Evolutionary conservation across 495 filamentous ascomycete genomes (phyloP).

Genomic region (Monascus purpureus): DNA sequence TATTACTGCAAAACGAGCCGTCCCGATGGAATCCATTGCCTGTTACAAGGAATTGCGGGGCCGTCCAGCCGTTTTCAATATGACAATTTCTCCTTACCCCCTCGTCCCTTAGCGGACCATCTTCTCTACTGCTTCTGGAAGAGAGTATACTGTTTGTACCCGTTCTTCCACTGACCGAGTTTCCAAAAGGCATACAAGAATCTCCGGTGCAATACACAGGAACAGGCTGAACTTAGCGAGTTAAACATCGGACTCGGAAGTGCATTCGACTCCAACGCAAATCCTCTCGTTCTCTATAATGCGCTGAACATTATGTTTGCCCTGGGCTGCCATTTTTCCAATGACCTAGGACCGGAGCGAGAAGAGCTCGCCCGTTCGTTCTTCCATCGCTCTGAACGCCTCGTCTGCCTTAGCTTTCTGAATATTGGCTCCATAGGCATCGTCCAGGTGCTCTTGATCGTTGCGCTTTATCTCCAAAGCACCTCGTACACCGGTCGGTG

Average conservation of each 20-base stretch:
- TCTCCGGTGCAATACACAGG: conserved; percentile 21
- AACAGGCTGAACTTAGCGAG: conserved; percentile 8
- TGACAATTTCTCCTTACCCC: conserved; percentile 23
- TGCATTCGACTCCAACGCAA: conserved; percentile 20
- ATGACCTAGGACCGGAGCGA: conserved; percentile 21
- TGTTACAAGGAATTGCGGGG: too few species aligned
- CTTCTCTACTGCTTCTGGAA: conserved; percentile 28
- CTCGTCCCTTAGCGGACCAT: conserved; percentile 30
- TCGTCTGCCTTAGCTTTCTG: conserved; percentile 30
- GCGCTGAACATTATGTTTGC: conserved; percentile 33
- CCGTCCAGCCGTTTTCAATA: conserved; percentile 9
- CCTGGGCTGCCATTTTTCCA: conserved; percentile 29
- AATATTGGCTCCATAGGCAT: conserved; percentile 29
- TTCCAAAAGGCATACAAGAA: conserved; percentile 29
- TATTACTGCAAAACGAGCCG: too few species aligned
- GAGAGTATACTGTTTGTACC: conserved; percentile 27
- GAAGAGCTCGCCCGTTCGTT: conserved; percentile 24
- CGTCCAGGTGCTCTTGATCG: conserved; percentile 31
- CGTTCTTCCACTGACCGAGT: conserved; percentile 30
- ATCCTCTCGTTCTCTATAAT: conserved; percentile 28
- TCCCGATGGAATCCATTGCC: too few species aligned
- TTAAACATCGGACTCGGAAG: conserved; percentile 27
- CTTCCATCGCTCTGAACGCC: conserved; percentile 29
- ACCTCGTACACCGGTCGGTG: conserved; percentile 31
- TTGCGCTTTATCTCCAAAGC: conserved; percentile 29